Evolutionary conservation across 345 rosid genomes (phyloP).

Genomic region (Euphorbia peplus): DNA sequence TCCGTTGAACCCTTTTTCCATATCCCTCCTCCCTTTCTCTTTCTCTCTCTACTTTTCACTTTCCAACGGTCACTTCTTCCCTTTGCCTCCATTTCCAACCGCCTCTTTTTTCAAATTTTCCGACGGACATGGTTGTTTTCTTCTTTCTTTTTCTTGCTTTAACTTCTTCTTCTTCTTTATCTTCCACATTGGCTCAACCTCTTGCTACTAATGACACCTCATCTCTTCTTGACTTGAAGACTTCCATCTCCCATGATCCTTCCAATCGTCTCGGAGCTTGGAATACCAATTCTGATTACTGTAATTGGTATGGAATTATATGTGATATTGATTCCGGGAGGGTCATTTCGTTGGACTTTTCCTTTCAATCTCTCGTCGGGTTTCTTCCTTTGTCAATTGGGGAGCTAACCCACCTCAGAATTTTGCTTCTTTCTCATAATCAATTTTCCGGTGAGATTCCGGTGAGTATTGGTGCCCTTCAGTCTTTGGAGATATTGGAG

Average conservation of each 20-base stretch:
- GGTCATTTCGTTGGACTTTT: constrained; percentile 33
- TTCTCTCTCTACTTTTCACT: neutral
- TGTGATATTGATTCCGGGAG: constrained; percentile 35
- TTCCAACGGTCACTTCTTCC: neutral
- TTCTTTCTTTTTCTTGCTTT: constrained; percentile 8
- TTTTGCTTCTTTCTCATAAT: constrained; percentile 38
- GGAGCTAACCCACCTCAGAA: constrained; percentile 33
- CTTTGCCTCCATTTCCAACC: neutral
- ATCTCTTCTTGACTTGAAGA: constrained; percentile 48
- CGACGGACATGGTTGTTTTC: neutral
- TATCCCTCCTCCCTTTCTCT: neutral
- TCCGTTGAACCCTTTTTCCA: neutral
- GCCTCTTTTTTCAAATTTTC: too few relatives aligned
- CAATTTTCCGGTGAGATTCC: constrained; percentile 54
- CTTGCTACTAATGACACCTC: constrained; percentile 22
- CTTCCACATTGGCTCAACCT: neutral
- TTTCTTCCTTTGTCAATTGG: constrained; percentile 35
- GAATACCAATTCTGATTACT: constrained; percentile 30
- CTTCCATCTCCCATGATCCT: constrained; percentile 39
- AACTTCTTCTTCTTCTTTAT: too few relatives aligned
- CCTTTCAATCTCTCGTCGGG: constrained; percentile 28
- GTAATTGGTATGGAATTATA: constrained; percentile 50
- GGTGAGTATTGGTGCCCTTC: constrained; percentile 32
- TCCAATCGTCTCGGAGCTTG: constrained; percentile 41
- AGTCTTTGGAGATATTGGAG: constrained; percentile 43